Percentiles rank a stretch among this genome's conserved stretches.
These are phyloP conservation scores for Gelatoporia subvermispora DNA, from an alignment of 768 basidiomycete genomes.

Conservation along the genomic window DNA sequence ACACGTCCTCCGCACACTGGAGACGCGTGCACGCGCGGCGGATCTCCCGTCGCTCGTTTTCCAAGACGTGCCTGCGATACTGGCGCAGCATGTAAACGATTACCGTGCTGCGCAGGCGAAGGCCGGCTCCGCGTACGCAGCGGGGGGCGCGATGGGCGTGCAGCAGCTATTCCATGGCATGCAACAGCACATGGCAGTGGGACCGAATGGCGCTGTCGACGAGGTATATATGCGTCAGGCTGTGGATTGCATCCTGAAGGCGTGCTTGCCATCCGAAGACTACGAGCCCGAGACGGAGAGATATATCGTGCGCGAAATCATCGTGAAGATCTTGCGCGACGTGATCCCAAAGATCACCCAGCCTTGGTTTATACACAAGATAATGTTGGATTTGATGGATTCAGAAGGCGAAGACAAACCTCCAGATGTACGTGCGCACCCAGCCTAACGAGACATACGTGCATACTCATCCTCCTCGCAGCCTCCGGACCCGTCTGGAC, in stretches of 20 bases:
- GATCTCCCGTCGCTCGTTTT: conserved; percentile 63
- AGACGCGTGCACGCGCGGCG: conserved; percentile 46
- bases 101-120: conserved; percentile 66
- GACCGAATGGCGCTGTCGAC: conserved; percentile 59
- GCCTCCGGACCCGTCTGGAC: not conserved
- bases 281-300: conserved; percentile 75
- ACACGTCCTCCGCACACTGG: conserved; percentile 54
- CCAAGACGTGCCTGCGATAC: conserved; percentile 54
- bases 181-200: conserved; percentile 82
- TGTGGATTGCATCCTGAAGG: conserved; percentile 69
- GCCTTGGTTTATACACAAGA: conserved; percentile 85
- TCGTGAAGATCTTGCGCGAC: conserved; percentile 71
- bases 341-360: conserved; percentile 68
- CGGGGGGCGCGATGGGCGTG: conserved; percentile 57
- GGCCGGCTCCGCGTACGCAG: conserved; percentile 63
- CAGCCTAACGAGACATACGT: not conserved
- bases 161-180: conserved; percentile 71
- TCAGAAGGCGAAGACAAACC: conserved; percentile 23
- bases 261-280: conserved; percentile 73
- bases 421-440: conserved; percentile 15
- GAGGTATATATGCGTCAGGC: conserved; percentile 76
- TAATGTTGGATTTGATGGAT: conserved; percentile 63
- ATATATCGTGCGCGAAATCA: conserved; percentile 77
- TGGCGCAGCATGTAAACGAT: conserved; percentile 76
- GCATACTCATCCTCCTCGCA: not conserved